Percentiles rank a stretch among this genome's conserved stretches.
phyloP scores from a whole-genome alignment of 2,329 filamentous ascomycete genomes.

The Metarhizium album region DNA sequence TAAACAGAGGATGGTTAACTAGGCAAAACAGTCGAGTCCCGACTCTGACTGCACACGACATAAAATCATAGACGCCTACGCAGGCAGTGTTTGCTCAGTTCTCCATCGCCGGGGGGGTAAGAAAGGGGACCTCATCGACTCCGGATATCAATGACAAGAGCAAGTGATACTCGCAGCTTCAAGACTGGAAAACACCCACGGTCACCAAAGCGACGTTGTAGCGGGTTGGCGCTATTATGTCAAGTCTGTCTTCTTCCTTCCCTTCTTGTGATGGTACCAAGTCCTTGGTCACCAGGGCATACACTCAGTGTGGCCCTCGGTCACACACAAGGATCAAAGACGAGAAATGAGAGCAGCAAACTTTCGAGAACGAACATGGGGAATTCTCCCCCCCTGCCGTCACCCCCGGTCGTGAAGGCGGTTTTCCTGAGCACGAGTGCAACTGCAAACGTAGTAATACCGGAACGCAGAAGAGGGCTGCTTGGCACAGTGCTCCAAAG shows the following conservation, averaged over 20 bases:
- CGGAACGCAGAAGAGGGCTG: neutral
- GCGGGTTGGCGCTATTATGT: neutral
- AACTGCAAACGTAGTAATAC: neutral
- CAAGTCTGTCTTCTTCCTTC: conserved; percentile 4
- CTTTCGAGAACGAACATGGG: neutral
- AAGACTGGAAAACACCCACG: neutral
- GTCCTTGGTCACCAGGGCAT: neutral
- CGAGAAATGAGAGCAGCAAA: neutral
- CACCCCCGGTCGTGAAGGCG: neutral
- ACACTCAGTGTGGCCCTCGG: neutral
- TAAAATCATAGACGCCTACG: too few relatives aligned
- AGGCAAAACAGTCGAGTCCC: too few relatives aligned
- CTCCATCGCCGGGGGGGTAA: too few relatives aligned
- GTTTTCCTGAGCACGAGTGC: neutral
- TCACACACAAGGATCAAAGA: neutral
- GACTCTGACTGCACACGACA: too few relatives aligned
- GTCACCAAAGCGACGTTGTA: neutral
- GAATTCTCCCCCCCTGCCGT: neutral
- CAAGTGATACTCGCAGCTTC: too few relatives aligned
- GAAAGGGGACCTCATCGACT: too few relatives aligned
- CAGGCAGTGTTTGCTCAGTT: too few relatives aligned
- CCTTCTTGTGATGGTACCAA: conserved; percentile 8
- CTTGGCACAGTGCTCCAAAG: neutral
- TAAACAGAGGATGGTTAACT: too few relatives aligned
- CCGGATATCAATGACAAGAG: too few relatives aligned